Evolutionary conservation across 306 rosid genomes (phyloP).

Genomic region (Acacia crassicarpa): DNA sequence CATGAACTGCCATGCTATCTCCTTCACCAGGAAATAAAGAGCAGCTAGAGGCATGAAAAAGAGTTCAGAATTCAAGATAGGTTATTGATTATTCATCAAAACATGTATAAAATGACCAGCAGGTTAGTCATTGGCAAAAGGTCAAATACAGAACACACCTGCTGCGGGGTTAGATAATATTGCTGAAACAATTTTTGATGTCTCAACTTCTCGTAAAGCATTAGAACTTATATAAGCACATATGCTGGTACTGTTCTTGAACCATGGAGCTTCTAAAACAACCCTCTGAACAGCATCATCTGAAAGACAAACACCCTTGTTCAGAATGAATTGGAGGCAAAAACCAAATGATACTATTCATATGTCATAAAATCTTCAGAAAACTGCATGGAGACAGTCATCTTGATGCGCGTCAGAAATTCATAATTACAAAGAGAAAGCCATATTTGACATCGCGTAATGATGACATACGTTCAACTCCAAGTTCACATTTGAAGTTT

Average conservation of each 20-base stretch:
- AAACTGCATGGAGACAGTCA: not conserved
- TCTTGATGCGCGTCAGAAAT: not conserved
- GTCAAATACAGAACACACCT: slow-evolving; percentile 16
- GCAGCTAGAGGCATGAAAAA: not conserved
- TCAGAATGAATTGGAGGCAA: not conserved
- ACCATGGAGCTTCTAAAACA: slow-evolving; percentile 41
- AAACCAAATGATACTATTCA: not conserved
- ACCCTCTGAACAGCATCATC: slow-evolving; percentile 34
- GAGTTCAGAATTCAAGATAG: not conserved
- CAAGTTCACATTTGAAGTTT: not conserved
- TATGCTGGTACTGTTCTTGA: slow-evolving; percentile 29
- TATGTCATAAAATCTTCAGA: not conserved
- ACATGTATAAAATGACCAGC: not conserved
- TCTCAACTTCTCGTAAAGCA: slow-evolving; percentile 39
- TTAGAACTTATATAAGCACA: slow-evolving; percentile 35
- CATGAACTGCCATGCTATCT: not conserved
- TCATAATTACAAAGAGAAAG: not conserved
- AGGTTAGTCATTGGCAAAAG: not conserved
- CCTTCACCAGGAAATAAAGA: not conserved
- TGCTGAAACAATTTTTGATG: slow-evolving; percentile 35
- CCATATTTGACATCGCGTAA: not conserved
- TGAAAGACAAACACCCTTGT: slow-evolving; percentile 1
- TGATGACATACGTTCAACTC: not conserved
- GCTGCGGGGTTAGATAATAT: slow-evolving; percentile 16
- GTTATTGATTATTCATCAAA: not conserved